Percentiles rank a stretch among this genome's conserved stretches.
Evolutionary conservation across 2,329 filamentous ascomycete species (phyloP).

Genomic region (Tetracladium maxilliforme): DNA sequence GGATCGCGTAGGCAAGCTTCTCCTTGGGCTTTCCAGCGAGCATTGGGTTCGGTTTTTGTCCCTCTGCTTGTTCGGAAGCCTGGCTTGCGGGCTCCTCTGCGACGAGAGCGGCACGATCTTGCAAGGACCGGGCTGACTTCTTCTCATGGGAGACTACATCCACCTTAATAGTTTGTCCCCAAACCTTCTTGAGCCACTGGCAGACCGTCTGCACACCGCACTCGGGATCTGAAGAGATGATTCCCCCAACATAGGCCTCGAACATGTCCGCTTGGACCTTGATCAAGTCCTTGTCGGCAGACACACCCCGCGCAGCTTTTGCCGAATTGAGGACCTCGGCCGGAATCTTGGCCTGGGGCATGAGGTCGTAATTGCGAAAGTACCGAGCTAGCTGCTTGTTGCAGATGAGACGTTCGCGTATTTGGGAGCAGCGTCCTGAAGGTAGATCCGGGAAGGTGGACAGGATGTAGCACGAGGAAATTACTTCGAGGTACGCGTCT

Average conservation of each 20-base stretch:
- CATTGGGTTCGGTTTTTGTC: too few species aligned
- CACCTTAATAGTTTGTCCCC: conserved; percentile 54
- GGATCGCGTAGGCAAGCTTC: conserved; percentile 32
- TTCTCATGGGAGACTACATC: too few species aligned
- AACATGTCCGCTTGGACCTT: conserved; percentile 82
- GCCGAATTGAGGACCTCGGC: too few species aligned
- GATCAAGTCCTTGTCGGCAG: conserved; percentile 35
- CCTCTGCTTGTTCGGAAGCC: too few species aligned
- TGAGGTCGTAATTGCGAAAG: conserved; percentile 55
- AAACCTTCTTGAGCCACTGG: conserved; percentile 62
- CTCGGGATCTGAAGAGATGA: conserved; percentile 52
- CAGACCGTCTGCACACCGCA: conserved; percentile 47
- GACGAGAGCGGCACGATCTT: too few species aligned
- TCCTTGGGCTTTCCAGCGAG: conserved; percentile 42
- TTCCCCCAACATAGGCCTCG: conserved; percentile 75
- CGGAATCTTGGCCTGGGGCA: too few species aligned
- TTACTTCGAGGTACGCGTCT: conserved; percentile 70
- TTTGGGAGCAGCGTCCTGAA: conserved; percentile 56
- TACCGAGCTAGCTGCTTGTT: conserved; percentile 66
- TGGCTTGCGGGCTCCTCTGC: too few species aligned
- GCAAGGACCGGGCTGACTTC: too few species aligned
- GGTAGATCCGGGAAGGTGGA: conserved; percentile 50
- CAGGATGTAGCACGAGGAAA: conserved; percentile 63
- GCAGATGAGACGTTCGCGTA: conserved; percentile 67
- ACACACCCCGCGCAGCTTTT: too few species aligned